Conservation (phyloP, 805 yeast species). For the Starmerella vaccinii region DNA sequence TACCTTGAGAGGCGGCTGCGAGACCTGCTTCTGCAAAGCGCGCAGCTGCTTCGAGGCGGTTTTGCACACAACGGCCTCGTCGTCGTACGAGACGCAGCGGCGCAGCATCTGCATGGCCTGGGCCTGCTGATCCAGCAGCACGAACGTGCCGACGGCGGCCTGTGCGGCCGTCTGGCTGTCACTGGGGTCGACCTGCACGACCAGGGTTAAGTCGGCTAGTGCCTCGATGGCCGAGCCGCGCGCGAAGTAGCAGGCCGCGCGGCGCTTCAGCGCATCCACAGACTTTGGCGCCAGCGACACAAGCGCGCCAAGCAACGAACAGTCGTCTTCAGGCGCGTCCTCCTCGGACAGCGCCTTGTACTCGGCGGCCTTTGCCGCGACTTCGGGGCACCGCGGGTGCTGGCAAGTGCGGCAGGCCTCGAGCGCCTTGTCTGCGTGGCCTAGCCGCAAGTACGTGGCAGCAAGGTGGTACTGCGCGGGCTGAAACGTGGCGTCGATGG, state of each 20-base stretch:
- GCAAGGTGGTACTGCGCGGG: slow-evolving; percentile 33
- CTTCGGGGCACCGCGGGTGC: slow-evolving; percentile 22
- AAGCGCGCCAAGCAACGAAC: background rate
- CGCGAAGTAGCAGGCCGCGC: slow-evolving; percentile 30
- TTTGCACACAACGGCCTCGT: slow-evolving; percentile 57
- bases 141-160: slow-evolving; percentile 38
- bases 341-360: slow-evolving; percentile 8
- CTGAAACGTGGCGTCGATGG: slow-evolving; percentile 30
- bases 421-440: slow-evolving; percentile 25
- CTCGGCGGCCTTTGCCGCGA: slow-evolving; percentile 16
- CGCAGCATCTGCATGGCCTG: slow-evolving; percentile 44
- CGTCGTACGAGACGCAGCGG: slow-evolving; percentile 66
- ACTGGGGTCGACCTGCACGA: slow-evolving; percentile 25
- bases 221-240: slow-evolving; percentile 30
- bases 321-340: slow-evolving; percentile 1
- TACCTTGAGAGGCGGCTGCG: slow-evolving; percentile 17
- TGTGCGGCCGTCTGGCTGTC: slow-evolving; percentile 28
- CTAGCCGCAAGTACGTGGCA: slow-evolving; percentile 28
- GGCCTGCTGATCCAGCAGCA: slow-evolving; percentile 41
- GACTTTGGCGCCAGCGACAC: slow-evolving; percentile 28
- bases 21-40: slow-evolving; percentile 25
- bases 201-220: slow-evolving; percentile 29
- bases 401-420: slow-evolving; percentile 18
- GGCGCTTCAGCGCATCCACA: slow-evolving; percentile 24
- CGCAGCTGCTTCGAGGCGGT: slow-evolving; percentile 28